phyloP scores from a whole-genome alignment of 495 filamentous ascomycete species.

The Penicillium alfredii region DNA sequence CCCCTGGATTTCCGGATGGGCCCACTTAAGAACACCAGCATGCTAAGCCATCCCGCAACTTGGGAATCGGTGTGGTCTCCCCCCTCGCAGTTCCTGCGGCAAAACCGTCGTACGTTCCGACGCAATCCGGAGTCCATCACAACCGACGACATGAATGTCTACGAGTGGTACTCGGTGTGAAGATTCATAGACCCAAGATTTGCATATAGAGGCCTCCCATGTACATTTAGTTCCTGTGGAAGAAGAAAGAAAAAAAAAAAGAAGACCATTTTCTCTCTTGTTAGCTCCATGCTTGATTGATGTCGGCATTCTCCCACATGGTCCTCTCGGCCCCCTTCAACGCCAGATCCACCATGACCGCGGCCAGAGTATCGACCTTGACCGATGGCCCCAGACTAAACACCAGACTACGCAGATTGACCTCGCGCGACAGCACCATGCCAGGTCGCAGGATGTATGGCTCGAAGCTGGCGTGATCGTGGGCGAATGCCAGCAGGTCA shows the following conservation, averaged over 20 bases:
- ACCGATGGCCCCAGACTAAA: conserved; percentile 18
- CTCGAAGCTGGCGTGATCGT: conserved; percentile 24
- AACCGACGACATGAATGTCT: no score
- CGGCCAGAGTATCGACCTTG: conserved; percentile 33
- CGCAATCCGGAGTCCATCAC: no score
- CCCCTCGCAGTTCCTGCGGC: conserved; percentile 11
- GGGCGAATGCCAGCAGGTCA: conserved; percentile 27
- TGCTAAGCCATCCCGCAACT: conserved; percentile 14
- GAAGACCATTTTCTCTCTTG: not conserved
- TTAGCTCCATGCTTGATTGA: conserved; percentile 1
- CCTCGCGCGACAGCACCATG: conserved; percentile 20
- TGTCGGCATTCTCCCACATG: conserved; percentile 23
- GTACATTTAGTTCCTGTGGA: not conserved
- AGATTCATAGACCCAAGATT: no score
- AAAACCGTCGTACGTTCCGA: conserved; percentile 1
- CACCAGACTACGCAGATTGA: conserved; percentile 18
- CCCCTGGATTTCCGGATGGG: conserved; percentile 35
- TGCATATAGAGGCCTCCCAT: not conserved
- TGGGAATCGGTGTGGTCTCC: conserved; percentile 32
- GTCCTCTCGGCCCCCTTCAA: conserved; percentile 28
- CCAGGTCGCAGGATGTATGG: conserved; percentile 33
- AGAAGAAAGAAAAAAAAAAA: not conserved
- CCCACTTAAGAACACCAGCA: conserved; percentile 14
- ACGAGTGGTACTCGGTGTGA: no score
- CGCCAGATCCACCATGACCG: conserved; percentile 32